Evolutionary conservation across 192 early-diverging fungal genomes (phyloP), one percentile per base, ranked within the genome.

Genomic region (Podila epigama): DNA sequence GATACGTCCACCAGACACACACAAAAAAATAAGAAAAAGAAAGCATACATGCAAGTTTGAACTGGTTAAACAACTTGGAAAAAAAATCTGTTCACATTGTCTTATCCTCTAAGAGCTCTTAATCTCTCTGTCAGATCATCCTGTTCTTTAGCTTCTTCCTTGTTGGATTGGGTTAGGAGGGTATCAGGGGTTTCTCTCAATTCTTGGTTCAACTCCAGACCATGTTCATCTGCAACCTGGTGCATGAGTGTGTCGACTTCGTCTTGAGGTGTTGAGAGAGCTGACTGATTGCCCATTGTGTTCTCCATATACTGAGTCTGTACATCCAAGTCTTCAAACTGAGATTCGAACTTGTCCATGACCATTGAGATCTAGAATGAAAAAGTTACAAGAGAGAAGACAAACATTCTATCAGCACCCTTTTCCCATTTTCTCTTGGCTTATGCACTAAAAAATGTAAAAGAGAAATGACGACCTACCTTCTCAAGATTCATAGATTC

Each of bases 271-370:
- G 93, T 97, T 16, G 92, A 84, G 83, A 92, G 72, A 20, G 96
- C 87, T 2, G 95, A 96, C 25, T 95, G 91, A 27, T 92, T 89
- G 22, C 89, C 90, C 88, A 99, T 98, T 7, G 95, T 86, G 22
- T 87, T 90, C 73, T 98, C 96, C 96, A 99, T 97, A 81, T 97
- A 97, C 68, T 91, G 86, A 11, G 98, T 95, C 82, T 98, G 96
- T 40, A 99, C 94, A 81, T 99, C 96, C 37, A 99, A 78, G 80
- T 99, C 93, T 68, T 99, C 98, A 79, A 97, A 97, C 81, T 97
- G 96, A 11, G 81, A 82, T 77, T 99, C 96, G 68, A 99, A 98
- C 69, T 92, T 95, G 83, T 98, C 98, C 96, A 99, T 99, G n/a
- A 97, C 91, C 87, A 91, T 82, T 3, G 95, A 94, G 50, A 99